These are phyloP conservation scores for Pleurotus citrinopileatus DNA, from an alignment of 768 basidiomycete species.

Conservation along the genomic window DNA sequence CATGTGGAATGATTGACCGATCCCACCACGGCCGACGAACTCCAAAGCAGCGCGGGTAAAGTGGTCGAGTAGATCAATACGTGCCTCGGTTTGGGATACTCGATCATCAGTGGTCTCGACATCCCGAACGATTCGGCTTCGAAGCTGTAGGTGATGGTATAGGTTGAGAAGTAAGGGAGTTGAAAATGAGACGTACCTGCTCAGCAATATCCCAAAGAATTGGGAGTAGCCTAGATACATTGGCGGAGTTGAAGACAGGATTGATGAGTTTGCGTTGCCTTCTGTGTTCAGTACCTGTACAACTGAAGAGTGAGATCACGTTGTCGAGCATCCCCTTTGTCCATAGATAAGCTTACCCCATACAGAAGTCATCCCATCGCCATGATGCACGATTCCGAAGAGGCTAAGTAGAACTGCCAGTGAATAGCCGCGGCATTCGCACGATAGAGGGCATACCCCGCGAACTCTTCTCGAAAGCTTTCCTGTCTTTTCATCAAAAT, in stretches of 20 bases:
- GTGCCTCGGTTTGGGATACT: not conserved
- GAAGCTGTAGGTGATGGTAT: not conserved
- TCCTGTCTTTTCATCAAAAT: slow-evolving; percentile 21
- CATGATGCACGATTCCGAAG: slow-evolving; percentile 23
- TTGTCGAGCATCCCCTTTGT: not conserved
- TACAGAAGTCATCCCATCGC: slow-evolving; percentile 23
- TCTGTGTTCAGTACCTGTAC: slow-evolving; percentile 23
- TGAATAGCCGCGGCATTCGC: not conserved
- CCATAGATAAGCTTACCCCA: slow-evolving; percentile 13
- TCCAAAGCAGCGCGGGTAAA: slow-evolving; percentile 20
- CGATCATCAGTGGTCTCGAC: not conserved
- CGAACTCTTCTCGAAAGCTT: slow-evolving; percentile 23
- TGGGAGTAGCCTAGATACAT: slow-evolving; percentile 22
- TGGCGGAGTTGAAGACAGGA: slow-evolving; percentile 19
- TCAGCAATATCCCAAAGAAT: slow-evolving; percentile 21
- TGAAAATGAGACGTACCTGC: slow-evolving; percentile 14
- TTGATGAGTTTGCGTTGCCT: slow-evolving; percentile 23
- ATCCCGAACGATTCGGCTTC: not conserved
- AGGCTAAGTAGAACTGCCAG: slow-evolving; percentile 13
- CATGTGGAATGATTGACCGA: slow-evolving; percentile 17
- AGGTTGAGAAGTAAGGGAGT: not conserved
- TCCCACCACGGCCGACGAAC: slow-evolving; percentile 21
- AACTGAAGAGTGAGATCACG: slow-evolving; percentile 11
- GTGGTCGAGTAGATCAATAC: slow-evolving; percentile 18
- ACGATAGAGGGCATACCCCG: slow-evolving; percentile 13